Base-by-base conservation (phyloP, 163 green algal species). In the Scenedesmus sp. region DNA sequence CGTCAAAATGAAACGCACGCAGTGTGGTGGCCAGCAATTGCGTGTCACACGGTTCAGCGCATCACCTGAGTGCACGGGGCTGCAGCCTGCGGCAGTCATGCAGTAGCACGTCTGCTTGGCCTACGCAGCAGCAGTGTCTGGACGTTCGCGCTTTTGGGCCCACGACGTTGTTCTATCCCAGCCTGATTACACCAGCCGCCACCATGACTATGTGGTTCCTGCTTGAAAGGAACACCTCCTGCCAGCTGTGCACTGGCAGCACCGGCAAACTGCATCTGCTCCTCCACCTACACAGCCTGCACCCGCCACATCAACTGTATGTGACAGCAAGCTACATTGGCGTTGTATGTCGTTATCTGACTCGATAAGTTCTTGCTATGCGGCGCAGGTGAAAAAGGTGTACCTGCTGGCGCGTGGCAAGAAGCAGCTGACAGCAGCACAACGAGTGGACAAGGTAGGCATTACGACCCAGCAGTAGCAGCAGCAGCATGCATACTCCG, bases 321-420 rank as follows among this genome's bases (percentile, higher is more conserved):
- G 0, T 37, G 18, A n/a, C 15, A 44, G 37, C 78, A 46, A 83
- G 46, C 46, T 26, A 18, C 49, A 4, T 30, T 22, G 16, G 70
- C 56, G n/a, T 70, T n/a, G 24, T 15, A 26, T n/a, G n/a, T n/a
- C n/a, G n/a, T n/a, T n/a, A n/a, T n/a, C n/a, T n/a, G n/a, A n/a
- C n/a, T n/a, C n/a, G n/a, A n/a, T n/a, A n/a, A n/a, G n/a, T n/a
- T n/a, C n/a, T n/a, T n/a, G n/a, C n/a, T n/a, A 20, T 76, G 65
- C 40, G 65, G 65, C 30, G 30, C 87, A 91, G 87, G 87, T 91
- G 1, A 42, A 61, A 1, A 65, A 35, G 53, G 53, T 91, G 44
- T 91, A 91, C 49, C 37, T 87, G 22, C 87, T 91, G 33, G 87
- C 72, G 30, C 87, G 87, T 16, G 78, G 61, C 56, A 91, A 87